A percentile compares a stretch with the other conserved stretches of the same genome.
Evolutionary conservation across 768 basidiomycete genomes (phyloP).

Genomic region (Cystofilobasidium ferigula): DNA sequence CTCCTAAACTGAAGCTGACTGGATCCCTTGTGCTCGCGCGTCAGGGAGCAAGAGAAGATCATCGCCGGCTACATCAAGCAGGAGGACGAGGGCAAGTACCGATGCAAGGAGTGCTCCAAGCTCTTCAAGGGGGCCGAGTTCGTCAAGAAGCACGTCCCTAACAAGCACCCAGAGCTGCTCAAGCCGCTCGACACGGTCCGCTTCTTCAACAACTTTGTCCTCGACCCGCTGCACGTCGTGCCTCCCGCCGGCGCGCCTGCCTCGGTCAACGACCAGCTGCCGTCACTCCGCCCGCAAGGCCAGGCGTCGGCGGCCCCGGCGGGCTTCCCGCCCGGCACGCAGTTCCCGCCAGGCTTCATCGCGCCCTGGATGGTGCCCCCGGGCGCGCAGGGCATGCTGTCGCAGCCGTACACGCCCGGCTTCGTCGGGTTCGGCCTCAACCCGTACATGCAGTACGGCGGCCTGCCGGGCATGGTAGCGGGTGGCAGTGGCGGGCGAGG

Average conservation of each 20-base stretch:
- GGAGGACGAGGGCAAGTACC: constrained; percentile 92
- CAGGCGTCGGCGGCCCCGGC: constrained; percentile 38
- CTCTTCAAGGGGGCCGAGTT: constrained; percentile 95
- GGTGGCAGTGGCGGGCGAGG: background rate
- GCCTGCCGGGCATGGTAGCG: constrained; percentile 6
- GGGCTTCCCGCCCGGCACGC: constrained; percentile 58
- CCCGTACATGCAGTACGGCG: constrained; percentile 11
- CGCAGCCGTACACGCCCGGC: constrained; percentile 20
- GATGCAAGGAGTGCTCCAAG: constrained; percentile 89
- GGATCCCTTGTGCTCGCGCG: background rate
- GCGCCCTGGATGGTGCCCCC: constrained; percentile 5
- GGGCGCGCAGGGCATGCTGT: background rate
- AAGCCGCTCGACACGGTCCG: constrained; percentile 68
- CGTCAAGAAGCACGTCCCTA: constrained; percentile 91
- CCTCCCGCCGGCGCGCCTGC: constrained; percentile 33
- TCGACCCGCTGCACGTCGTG: constrained; percentile 78
- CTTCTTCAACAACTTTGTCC: constrained; percentile 89
- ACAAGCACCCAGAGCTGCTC: constrained; percentile 82
- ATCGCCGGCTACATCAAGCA: constrained; percentile 56
- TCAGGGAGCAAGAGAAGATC: constrained; percentile 19
- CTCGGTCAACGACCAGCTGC: constrained; percentile 34
- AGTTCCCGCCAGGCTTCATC: constrained; percentile 52
- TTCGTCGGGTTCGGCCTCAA: constrained; percentile 23
- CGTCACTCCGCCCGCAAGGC: constrained; percentile 46
- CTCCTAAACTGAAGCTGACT: background rate